Evolutionary conservation across 2,329 filamentous ascomycete genomes (phyloP).

Genomic region (Aspergillus ochraceus): DNA sequence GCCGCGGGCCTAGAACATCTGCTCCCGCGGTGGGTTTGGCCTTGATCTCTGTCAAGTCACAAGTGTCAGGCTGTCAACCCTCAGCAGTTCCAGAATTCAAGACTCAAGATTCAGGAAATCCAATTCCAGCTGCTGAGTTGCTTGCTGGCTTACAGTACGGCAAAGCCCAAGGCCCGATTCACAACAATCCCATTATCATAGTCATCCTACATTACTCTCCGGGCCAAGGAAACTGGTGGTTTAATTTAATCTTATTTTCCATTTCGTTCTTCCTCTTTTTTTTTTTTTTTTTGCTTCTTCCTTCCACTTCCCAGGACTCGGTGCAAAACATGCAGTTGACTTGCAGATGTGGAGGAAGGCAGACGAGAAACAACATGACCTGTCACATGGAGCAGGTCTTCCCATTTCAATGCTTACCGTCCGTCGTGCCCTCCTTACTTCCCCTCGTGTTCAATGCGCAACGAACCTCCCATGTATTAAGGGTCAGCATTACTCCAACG

Average conservation of each 20-base stretch:
- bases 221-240: no score
- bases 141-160: not conserved
- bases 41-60: not conserved
- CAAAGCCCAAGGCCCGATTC: constrained; percentile 1
- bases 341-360: not conserved
- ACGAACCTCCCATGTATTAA: not conserved
- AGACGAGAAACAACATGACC: not conserved
- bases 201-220: not conserved
- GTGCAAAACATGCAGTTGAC: not conserved
- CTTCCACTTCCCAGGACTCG: no score
- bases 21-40: constrained; percentile 15
- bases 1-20: constrained; percentile 22
- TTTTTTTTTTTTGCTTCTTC: no score
- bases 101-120: no score
- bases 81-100: no score
- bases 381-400: not conserved
- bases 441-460: constrained; percentile 11
- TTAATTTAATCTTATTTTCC: no score
- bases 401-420: not conserved
- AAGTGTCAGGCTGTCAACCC: not conserved
- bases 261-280: no score
- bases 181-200: constrained; percentile 4
- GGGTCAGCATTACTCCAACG: not conserved
- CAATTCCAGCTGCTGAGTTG: not conserved
- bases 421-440: not conserved